phyloP scores from a whole-genome alignment of 345 rosid species.

The Aquilaria sinensis region DNA sequence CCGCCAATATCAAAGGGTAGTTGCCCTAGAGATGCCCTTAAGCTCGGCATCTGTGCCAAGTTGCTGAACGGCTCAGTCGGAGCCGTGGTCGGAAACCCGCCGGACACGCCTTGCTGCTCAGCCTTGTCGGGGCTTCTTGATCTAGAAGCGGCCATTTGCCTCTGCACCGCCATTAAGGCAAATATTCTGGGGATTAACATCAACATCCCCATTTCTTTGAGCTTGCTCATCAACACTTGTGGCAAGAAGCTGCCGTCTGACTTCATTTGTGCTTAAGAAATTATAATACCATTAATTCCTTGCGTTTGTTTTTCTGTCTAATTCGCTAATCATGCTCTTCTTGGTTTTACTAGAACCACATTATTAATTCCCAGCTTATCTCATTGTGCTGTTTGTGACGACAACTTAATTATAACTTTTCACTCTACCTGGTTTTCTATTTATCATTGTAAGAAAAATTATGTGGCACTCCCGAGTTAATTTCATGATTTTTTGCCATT shows the following conservation, averaged over 20 bases:
- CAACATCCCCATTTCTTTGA: constrained; percentile 53
- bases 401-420: too few relatives aligned
- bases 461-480: too few relatives aligned
- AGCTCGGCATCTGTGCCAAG: constrained; percentile 59
- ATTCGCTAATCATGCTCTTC: not conserved
- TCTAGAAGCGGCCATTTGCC: constrained; percentile 63
- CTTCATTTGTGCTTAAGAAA: constrained; percentile 45
- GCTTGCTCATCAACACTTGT: constrained; percentile 63
- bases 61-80: constrained; percentile 43
- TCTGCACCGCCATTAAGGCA: constrained; percentile 76
- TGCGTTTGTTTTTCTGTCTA: not conserved
- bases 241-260: constrained; percentile 71
- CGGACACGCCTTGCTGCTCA: constrained; percentile 60
- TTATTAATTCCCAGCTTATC: too few relatives aligned
- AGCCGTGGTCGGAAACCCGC: constrained; percentile 48
- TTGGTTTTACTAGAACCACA: too few relatives aligned
- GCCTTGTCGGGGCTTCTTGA: constrained; percentile 51
- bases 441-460: not conserved
- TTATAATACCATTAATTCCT: too few relatives aligned
- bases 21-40: constrained; percentile 61
- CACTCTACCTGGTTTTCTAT: not conserved
- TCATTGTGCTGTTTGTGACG: too few relatives aligned
- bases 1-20: constrained; percentile 17
- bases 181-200: constrained; percentile 57
- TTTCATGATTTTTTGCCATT: too few relatives aligned